Percentiles rank a stretch among this genome's conserved stretches.
These are phyloP conservation scores for Cercospora brassicicola DNA, from an alignment of 2,329 filamentous ascomycete species.

Conservation along the genomic window DNA sequence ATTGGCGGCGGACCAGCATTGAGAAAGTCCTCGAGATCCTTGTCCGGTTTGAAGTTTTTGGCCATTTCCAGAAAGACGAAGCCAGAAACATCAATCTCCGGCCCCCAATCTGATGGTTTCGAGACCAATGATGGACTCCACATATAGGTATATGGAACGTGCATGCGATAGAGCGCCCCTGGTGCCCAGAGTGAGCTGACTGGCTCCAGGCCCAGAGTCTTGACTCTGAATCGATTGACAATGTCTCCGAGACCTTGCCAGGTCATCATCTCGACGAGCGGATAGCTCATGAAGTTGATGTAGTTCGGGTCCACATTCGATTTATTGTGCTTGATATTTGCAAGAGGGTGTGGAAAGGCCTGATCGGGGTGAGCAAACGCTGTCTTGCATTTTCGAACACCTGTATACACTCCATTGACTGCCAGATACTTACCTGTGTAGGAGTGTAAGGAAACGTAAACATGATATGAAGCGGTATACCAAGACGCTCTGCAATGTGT, in stretches of 20 bases:
- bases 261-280: conserved; percentile 74
- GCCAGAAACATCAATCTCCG: conserved; percentile 39
- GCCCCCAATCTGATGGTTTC: conserved; percentile 49
- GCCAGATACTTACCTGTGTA: conserved; percentile 44
- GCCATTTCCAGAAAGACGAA: conserved; percentile 42
- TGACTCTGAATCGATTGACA: conserved; percentile 70
- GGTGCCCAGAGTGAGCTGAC: conserved; percentile 77
- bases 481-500: conserved; percentile 75
- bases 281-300: conserved; percentile 78
- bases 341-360: conserved; percentile 74
- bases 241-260: conserved; percentile 68
- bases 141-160: conserved; percentile 74
- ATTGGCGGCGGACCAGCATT: conserved; percentile 60
- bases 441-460: conserved; percentile 70
- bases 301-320: conserved; percentile 71
- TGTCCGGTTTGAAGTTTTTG: conserved; percentile 37
- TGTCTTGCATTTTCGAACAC: not conserved
- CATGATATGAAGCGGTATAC: conserved; percentile 66
- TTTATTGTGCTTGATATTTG: conserved; percentile 64
- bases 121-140: conserved; percentile 38
- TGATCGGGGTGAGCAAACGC: conserved; percentile 38
- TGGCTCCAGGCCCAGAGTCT: conserved; percentile 69
- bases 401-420: not conserved
- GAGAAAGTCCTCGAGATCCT: conserved; percentile 52
- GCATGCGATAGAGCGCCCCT: conserved; percentile 68